Percentiles rank a stretch among this genome's conserved stretches.
These are phyloP conservation scores for Nicotiana tomentosiformis DNA, from an alignment of 257 asterid species.

Conservation along the genomic window DNA sequence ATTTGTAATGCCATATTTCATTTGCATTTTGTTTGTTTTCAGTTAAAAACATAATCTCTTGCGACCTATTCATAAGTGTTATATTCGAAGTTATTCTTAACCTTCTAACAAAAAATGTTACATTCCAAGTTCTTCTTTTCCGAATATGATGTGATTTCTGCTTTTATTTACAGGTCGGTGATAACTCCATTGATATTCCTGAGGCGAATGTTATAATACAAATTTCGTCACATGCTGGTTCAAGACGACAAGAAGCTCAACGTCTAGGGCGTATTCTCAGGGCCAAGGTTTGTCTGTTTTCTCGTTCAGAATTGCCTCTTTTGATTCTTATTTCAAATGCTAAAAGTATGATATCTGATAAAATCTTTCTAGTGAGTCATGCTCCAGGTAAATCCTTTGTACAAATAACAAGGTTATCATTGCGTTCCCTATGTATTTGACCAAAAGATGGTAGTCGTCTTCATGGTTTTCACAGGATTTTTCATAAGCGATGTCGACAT, in stretches of 20 bases:
- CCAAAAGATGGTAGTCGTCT: not conserved
- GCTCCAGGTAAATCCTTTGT: not conserved
- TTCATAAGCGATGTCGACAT: too few species aligned
- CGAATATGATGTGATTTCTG: conserved; percentile 7
- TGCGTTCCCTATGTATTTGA: not conserved
- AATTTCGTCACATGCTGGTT: conserved; percentile 99
- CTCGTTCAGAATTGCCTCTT: conserved; percentile 1
- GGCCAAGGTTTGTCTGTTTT: conserved; percentile 63
- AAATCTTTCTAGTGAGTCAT: not conserved
- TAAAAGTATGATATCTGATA: not conserved
- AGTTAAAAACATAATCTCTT: not conserved
- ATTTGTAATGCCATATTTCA: not conserved
- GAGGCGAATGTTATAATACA: conserved; percentile 98
- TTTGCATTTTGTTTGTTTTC: not conserved
- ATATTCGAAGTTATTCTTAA: not conserved
- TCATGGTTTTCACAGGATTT: not conserved
- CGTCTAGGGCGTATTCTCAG: conserved; percentile 99
- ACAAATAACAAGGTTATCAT: not conserved
- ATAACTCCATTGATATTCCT: conserved; percentile 96
- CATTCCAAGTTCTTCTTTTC: not conserved
- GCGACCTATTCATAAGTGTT: not conserved
- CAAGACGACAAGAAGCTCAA: conserved; percentile 99
- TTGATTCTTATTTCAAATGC: not conserved
- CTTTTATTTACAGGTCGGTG: conserved; percentile 71
- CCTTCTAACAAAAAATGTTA: too few species aligned